Evolutionary conservation across 139 green algal species (phyloP), one percentile per base, ranked within the genome.

Genomic region (Tetraselmis chui): DNA sequence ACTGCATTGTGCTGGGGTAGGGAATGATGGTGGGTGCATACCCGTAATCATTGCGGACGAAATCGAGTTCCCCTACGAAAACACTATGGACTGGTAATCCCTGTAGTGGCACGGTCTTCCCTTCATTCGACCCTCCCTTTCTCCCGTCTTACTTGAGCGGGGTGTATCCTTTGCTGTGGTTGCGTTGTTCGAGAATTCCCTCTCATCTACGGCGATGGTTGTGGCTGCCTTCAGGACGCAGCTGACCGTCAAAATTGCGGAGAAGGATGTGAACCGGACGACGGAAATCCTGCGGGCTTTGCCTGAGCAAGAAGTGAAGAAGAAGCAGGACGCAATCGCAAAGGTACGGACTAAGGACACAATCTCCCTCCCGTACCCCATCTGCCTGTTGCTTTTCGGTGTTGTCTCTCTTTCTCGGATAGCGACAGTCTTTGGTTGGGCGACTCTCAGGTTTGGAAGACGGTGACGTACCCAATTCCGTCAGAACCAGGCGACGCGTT

Each of bases 51-150:
- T 88, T 27, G 84, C 84, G 26, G 80, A 88, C 28, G 84, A 88
- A 29, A 88, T 88, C 31, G 81, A 85, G 77, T 83, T 88, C 30
- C 84, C 84, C 23, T 88, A 85, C 81, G 84, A 88, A 58, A 85
- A 85, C 29, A 76, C 5, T 26, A 26, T 88, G 22, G 76, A 88
- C 76, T 88, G 84, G 84, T 80, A 29, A 11, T 29, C n/a, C n/a
- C n/a, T n/a, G n/a, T n/a, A n/a, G n/a, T n/a, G n/a, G n/a, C n/a
- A n/a, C n/a, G n/a, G n/a, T n/a, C n/a, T n/a, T n/a, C n/a, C n/a
- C n/a, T n/a, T n/a, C n/a, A n/a, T n/a, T n/a, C n/a, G n/a, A n/a
- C n/a, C n/a, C n/a, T n/a, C n/a, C n/a, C n/a, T n/a, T n/a, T n/a
- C n/a, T n/a, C n/a, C n/a, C n/a, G n/a, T n/a, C n/a, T n/a, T n/a